Evolutionary conservation across 345 rosid species (phyloP), one percentile per base, ranked within the genome.

Genomic region (Tarenaya hassleriana): DNA sequence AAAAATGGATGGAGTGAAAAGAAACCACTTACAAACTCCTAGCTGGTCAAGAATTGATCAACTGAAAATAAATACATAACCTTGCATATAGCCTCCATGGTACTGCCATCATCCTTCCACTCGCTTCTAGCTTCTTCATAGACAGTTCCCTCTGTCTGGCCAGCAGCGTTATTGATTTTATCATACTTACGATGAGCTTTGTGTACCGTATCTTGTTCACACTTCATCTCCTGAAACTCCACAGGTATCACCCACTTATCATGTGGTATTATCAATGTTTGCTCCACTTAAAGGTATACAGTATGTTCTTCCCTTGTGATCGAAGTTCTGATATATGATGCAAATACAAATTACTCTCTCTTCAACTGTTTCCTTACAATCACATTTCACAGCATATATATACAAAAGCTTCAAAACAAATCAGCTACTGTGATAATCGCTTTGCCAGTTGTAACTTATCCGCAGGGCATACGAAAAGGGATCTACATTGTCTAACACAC

Each of bases 61-160:
- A n/a, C 24, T 11, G 10, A n/a, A 6, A 46, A 39, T 9, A 33
- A 10, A 33, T 13, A 6, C 44, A 50, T 63, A 56, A 69, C 97
- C 88, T 85, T 77, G 77, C 77, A 79, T 66, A 74, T 73, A 61
- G 88, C 90, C 63, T 86, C 87, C 60, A 69, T 65, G 27, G 79
- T 78, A 73, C 69, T 58, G 35, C 78, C 81, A 72, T 85, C 86
- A 51, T 76, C 86, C 60, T 76, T 79, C 87, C 76, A 66, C 63
- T 68, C 69, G 61, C 66, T 77, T 44, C 47, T 47, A 47, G 59
- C 52, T 52, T 79, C 81, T 39, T 76, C 76, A 61, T 67, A 73
- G 13, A 66, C 69, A 15, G 69, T 59, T 60, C 47, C 47, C 58
- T 73, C 73, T 38, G 68, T 74, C 60, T 69, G 73, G 60, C 67